Conservation (phyloP, 345 rosid species). For the Lepidium africanum region DNA sequence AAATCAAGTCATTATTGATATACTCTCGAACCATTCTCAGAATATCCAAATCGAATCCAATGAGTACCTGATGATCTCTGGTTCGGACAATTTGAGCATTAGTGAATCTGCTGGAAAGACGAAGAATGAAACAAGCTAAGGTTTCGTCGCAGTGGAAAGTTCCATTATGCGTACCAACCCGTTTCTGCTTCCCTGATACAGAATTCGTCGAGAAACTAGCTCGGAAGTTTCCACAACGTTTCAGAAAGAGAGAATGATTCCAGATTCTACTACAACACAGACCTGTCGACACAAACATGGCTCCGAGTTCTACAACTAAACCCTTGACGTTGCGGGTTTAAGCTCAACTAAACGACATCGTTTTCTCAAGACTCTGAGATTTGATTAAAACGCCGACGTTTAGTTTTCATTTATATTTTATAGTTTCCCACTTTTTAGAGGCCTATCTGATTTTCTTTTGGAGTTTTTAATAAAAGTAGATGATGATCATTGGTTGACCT, state of each 20-base stretch:
- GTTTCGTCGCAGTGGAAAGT: constrained; percentile 90
- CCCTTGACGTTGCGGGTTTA: constrained; percentile 13
- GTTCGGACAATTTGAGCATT: constrained; percentile 62
- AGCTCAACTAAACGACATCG: neutral
- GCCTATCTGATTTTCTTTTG: neutral
- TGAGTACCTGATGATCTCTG: constrained; percentile 61
- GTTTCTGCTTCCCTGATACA: constrained; percentile 28
- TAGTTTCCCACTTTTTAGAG: neutral
- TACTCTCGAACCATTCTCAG: neutral
- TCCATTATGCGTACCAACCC: constrained; percentile 79
- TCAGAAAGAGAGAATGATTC: constrained; percentile 18
- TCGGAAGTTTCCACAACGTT: constrained; percentile 14
- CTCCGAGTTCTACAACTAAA: constrained; percentile 8
- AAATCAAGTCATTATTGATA: neutral
- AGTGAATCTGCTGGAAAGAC: constrained; percentile 64
- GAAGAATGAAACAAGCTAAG: constrained; percentile 89
- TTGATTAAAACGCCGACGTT: neutral
- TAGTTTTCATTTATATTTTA: neutral
- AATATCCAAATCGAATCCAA: neutral
- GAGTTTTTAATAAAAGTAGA: neutral
- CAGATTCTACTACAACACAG: constrained; percentile 11
- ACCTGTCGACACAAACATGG: constrained; percentile 19
- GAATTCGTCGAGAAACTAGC: constrained; percentile 12
- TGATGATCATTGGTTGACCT: constrained; percentile 26
- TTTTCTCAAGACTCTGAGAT: neutral